Percentiles rank a stretch among this genome's conserved stretches.
Conservation (phyloP, 2,329 filamentous ascomycete genomes). For the Cadophora luteo-olivacea region DNA sequence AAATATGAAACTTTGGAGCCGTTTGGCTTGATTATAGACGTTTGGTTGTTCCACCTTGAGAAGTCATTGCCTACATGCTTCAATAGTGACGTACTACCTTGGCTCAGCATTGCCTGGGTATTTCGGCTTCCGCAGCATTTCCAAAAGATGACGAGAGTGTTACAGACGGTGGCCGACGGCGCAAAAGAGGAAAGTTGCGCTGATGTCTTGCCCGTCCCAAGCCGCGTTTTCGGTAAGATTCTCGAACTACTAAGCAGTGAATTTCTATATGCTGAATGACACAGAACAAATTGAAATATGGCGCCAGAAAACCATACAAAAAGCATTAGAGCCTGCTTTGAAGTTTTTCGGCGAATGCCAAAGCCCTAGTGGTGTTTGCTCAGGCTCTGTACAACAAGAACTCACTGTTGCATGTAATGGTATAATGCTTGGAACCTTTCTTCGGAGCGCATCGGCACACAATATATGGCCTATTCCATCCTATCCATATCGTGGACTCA, state of each 20-base stretch:
- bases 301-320: neutral
- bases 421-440: neutral
- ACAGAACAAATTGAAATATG: neutral
- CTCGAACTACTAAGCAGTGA: too few species aligned
- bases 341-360: neutral
- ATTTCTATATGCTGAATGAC: too few species aligned
- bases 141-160: neutral
- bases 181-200: neutral
- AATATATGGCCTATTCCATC: neutral
- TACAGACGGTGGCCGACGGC: neutral
- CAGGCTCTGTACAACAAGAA: neutral
- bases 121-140: neutral
- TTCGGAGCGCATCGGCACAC: neutral
- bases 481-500: neutral
- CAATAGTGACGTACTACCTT: neutral
- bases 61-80: neutral
- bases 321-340: neutral
- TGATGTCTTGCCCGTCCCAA: neutral
- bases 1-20: slow-evolving; percentile 9
- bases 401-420: neutral
- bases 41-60: slow-evolving; percentile 2
- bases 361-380: neutral
- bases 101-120: slow-evolving; percentile 19
- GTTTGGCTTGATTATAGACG: neutral
- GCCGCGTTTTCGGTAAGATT: neutral